Evolutionary conservation across 768 basidiomycete species (phyloP).

Genomic region (Termitomyces sp.): DNA sequence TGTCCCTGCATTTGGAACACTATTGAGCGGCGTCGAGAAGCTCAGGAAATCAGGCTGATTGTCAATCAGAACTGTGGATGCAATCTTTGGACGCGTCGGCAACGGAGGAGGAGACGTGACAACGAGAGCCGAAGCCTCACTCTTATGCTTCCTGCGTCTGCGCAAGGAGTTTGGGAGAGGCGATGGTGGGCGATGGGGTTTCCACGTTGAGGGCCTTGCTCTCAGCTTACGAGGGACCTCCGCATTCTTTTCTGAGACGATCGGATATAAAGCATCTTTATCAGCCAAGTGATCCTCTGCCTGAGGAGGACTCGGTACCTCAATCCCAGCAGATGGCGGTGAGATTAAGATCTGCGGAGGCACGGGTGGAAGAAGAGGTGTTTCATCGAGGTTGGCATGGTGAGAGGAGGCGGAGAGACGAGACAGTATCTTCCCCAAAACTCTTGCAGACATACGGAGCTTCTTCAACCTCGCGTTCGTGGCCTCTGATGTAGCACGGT

Average conservation of each 20-base stretch:
- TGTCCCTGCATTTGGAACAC: neutral
- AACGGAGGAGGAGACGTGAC: conserved; percentile 7
- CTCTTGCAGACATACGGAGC: conserved; percentile 5
- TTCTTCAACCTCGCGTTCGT: conserved; percentile 2
- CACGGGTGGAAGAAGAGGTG: conserved; percentile 1
- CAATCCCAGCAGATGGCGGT: conserved; percentile 10
- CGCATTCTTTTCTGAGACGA: neutral
- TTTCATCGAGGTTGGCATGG: neutral
- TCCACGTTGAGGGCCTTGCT: conserved; percentile 10
- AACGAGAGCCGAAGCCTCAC: neutral
- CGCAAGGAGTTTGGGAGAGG: conserved; percentile 8
- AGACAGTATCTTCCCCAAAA: conserved; percentile 14
- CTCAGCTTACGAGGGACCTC: neutral
- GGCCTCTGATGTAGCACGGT: neutral
- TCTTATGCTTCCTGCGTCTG: conserved; percentile 5
- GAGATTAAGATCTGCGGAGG: conserved; percentile 11
- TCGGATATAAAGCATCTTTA: neutral
- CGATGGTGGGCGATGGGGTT: conserved; percentile 14
- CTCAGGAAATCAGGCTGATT: neutral
- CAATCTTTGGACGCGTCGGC: neutral
- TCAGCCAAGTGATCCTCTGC: neutral
- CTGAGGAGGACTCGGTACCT: neutral
- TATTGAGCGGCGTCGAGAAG: conserved; percentile 3
- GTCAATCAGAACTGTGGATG: neutral
- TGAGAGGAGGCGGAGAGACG: conserved; percentile 6